These are phyloP conservation scores for Leccinum variicolor DNA, from an alignment of 768 basidiomycete species.

Conservation along the genomic window DNA sequence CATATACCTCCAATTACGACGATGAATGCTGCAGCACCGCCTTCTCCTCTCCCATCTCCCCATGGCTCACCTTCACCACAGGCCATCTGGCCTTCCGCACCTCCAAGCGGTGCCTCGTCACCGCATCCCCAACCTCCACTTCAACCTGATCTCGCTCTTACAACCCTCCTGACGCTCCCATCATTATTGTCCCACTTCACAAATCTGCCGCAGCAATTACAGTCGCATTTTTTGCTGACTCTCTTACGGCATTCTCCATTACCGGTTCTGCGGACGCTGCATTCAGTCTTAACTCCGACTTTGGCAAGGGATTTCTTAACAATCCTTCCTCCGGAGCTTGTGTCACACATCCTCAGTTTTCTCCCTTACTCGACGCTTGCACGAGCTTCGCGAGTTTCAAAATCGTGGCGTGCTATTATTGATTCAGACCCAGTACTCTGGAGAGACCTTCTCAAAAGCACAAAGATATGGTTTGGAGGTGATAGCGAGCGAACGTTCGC, in stretches of 20 bases:
- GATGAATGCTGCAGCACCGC: conserved; percentile 71
- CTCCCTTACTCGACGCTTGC: conserved; percentile 81
- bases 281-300: conserved; percentile 85
- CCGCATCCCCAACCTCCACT: conserved; percentile 67
- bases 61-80: conserved; percentile 80
- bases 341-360: conserved; percentile 82
- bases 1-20: conserved; percentile 59
- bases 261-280: conserved; percentile 84
- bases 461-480: conserved; percentile 87
- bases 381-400: conserved; percentile 85
- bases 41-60: conserved; percentile 81
- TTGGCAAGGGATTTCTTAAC: conserved; percentile 94
- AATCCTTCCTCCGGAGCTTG: conserved; percentile 87
- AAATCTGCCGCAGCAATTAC: conserved; percentile 72
- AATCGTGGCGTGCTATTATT: conserved; percentile 86
- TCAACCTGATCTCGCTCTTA: conserved; percentile 78
- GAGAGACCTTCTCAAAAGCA: conserved; percentile 79
- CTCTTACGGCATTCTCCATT: conserved; percentile 89
- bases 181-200: conserved; percentile 79
- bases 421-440: conserved; percentile 89
- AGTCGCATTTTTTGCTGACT: conserved; percentile 92
- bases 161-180: conserved; percentile 84
- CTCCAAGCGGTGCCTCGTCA: conserved; percentile 75
- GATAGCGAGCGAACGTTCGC: conserved; percentile 82
- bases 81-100: conserved; percentile 75